Conservation (phyloP, 2,329 filamentous ascomycete genomes). For the Colletotrichum salicis region DNA sequence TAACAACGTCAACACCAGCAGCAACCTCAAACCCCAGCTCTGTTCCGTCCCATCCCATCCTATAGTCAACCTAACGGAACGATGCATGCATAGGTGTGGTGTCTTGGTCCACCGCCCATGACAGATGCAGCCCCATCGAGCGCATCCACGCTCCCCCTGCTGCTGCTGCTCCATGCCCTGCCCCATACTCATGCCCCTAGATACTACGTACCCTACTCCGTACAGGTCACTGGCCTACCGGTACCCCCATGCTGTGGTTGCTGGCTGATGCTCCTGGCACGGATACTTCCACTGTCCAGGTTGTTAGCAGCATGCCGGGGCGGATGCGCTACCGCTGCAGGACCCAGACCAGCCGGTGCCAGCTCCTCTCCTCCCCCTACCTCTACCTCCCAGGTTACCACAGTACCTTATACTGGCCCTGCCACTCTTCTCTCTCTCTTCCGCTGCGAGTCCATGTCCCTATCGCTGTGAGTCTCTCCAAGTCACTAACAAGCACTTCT, state of each 20-base stretch:
- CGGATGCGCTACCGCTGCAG: slow-evolving; percentile 11
- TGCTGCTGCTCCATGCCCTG: neutral
- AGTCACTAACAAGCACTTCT: neutral
- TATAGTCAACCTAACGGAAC: neutral
- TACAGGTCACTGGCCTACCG: no score
- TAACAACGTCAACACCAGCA: neutral
- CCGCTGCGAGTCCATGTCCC: neutral
- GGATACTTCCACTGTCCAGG: slow-evolving; percentile 10
- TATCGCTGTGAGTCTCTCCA: neutral
- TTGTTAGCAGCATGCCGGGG: slow-evolving; percentile 13
- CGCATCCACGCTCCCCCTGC: neutral
- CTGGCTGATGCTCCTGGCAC: neutral
- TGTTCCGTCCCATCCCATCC: slow-evolving; percentile 13
- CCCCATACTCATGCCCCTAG: neutral
- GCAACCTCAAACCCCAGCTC: neutral
- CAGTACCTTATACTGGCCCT: neutral
- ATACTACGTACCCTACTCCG: no score
- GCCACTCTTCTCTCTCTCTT: neutral
- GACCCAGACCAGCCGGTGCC: slow-evolving; percentile 3
- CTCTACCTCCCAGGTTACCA: neutral
- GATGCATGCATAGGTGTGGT: neutral
- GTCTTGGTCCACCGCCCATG: neutral
- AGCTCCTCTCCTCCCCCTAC: neutral
- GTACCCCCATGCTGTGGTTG: no score
- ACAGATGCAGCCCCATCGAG: slow-evolving; percentile 3